Base-by-base conservation (phyloP, 192 early-diverging fungal species). In the Spizellomyces punctatus region DNA sequence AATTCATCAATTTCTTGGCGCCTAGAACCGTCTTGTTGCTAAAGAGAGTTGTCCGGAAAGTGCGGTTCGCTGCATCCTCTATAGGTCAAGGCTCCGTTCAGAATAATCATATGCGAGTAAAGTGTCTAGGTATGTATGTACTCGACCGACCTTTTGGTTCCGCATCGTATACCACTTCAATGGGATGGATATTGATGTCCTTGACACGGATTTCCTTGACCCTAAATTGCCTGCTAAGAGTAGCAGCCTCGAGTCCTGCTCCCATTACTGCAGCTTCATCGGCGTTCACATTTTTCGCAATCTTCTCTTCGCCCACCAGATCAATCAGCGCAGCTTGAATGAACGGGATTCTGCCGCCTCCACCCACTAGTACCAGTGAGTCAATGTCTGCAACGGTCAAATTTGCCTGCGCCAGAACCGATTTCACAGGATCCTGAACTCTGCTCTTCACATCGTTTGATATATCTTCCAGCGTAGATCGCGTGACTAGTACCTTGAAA, bases 181-280 rank as follows among this genome's bases (percentile, higher is more conserved):
- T 87, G 54, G 94, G 87, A 64, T 72, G 85, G 8, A 79, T 58
- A 42, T 87, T 89, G 16, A 95, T 77, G 64, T 99, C 97, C 80
- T 93, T 94, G 72, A 99, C 81, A 49, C 83, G 85, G 65, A 97
- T 90, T 70, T 93, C 89, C 61, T 91, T 86, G n/a, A 96, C 88
- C 71, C 88, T 88, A 83, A 98, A 97, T 72, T 92, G 91, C 69
- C 88, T 85, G 74, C 92, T 94, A 52, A 95, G 78, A 55, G 85
- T 82, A 5, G 97, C 97, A 41, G 90, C 94, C 59, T 88, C 87
- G 83, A 96, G 94, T 6, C 89, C 94, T 59, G 94, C 96, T 44
- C 93, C 92, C 71, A 94, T 77, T 43, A 95, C 96, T 45, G 92
- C 93, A 14, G 96, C 95, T 84, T 99, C 98, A 67, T 99, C 98